phyloP scores from a whole-genome alignment of 371 early-diverging fungal species.

The Rhizopus sp. region DNA sequence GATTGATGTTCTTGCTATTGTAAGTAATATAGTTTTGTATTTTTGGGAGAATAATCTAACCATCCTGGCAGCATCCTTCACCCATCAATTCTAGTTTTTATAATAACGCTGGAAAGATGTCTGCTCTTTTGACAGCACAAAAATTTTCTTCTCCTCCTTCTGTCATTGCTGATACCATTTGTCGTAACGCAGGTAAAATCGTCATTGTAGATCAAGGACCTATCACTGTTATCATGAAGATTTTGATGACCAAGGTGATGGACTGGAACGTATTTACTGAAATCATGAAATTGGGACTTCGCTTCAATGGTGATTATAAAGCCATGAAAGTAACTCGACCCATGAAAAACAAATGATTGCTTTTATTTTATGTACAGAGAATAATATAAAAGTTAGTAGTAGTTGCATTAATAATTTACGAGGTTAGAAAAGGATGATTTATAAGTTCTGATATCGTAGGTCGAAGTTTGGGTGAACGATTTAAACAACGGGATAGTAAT shows the following conservation, averaged over 20 bases:
- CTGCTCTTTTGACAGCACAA: conserved; percentile 47
- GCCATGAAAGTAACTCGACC: conserved; percentile 50
- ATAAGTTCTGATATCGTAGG: conserved; percentile 7
- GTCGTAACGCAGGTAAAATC: conserved; percentile 58
- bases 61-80: conserved; percentile 50
- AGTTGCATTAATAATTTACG: no score
- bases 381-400: conserved; percentile 8
- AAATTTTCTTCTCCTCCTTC: conserved; percentile 52
- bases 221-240: conserved; percentile 57
- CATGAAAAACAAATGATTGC: conserved; percentile 5
- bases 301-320: conserved; percentile 54
- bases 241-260: conserved; percentile 41
- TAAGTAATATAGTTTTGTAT: conserved; percentile 21
- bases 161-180: conserved; percentile 59
- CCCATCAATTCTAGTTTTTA: conserved; percentile 66
- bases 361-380: conserved; percentile 5
- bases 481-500: conserved; percentile 1
- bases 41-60: background rate
- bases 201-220: conserved; percentile 62
- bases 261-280: conserved; percentile 57
- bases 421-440: conserved; percentile 1
- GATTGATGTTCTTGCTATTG: conserved; percentile 62
- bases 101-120: conserved; percentile 58
- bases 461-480: conserved; percentile 5
- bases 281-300: conserved; percentile 51